A percentile compares a stretch with the other conserved stretches of the same genome.
Conservation (phyloP, 495 filamentous ascomycete genomes). For the Parathielavia appendiculata region DNA sequence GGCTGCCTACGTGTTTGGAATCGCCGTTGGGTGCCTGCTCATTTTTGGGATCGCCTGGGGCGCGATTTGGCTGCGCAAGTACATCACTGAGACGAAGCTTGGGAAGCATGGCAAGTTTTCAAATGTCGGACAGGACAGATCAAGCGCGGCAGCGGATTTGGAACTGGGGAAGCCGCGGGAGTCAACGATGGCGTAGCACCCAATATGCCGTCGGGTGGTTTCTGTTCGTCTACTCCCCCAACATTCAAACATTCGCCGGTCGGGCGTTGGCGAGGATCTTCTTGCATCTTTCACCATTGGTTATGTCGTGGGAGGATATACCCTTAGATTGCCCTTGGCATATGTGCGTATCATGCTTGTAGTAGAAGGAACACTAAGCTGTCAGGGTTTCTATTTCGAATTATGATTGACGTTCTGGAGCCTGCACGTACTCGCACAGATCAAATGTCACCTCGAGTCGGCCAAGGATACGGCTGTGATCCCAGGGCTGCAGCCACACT, state of each 20-base stretch:
- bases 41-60: slow-evolving; percentile 54
- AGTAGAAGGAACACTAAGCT: neutral
- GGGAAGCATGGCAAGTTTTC: slow-evolving; percentile 44
- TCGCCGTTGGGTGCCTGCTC: slow-evolving; percentile 57
- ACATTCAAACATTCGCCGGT: neutral
- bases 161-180: slow-evolving; percentile 7
- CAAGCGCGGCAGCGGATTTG: neutral
- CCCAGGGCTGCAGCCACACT: neutral
- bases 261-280: neutral
- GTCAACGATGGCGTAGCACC: neutral
- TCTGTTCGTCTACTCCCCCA: neutral
- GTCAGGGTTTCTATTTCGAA: too few relatives aligned
- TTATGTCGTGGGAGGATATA: slow-evolving; percentile 10
- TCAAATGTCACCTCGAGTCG: neutral
- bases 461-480: neutral
- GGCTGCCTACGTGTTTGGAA: slow-evolving; percentile 56
- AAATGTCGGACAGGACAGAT: neutral
- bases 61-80: slow-evolving; percentile 45
- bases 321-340: neutral
- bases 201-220: neutral
- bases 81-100: slow-evolving; percentile 49
- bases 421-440: neutral
- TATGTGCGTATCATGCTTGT: neutral
- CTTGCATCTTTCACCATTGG: neutral
- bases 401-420: neutral